phyloP scores from a whole-genome alignment of 2,329 filamentous ascomycete genomes.

The Calonectria henricotiae region DNA sequence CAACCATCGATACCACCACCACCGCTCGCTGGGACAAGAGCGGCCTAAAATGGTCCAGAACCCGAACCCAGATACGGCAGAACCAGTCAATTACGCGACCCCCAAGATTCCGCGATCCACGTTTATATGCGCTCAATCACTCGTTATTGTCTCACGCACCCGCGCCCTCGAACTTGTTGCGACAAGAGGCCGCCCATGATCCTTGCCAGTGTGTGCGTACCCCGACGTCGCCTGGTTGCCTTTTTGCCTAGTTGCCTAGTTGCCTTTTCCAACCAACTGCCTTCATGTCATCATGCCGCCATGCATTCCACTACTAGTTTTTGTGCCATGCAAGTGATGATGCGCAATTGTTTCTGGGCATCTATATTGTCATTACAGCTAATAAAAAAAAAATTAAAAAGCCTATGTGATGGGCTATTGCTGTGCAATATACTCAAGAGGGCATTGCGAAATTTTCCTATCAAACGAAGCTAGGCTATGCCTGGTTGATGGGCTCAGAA shows the following conservation, averaged over 20 bases:
- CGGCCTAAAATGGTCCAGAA: constrained; percentile 32
- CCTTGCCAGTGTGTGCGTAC: constrained; percentile 11
- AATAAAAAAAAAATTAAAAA: too few species aligned
- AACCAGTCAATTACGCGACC: constrained; percentile 4
- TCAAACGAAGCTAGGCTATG: background rate
- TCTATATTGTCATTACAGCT: background rate
- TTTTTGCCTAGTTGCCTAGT: background rate
- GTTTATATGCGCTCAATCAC: background rate
- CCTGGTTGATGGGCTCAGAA: background rate
- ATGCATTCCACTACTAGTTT: background rate
- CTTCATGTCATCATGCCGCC: background rate
- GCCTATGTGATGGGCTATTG: background rate
- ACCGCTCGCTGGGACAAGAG: constrained; percentile 7
- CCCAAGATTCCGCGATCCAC: constrained; percentile 22
- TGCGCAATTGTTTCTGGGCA: background rate
- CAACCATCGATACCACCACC: constrained; percentile 18
- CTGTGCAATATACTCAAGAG: background rate
- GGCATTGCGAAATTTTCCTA: background rate
- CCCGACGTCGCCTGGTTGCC: constrained; percentile 25
- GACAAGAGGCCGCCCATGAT: constrained; percentile 27
- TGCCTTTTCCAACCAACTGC: background rate
- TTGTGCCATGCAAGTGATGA: background rate
- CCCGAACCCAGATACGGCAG: constrained; percentile 9
- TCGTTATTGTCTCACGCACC: constrained; percentile 25
- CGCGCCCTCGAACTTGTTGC: constrained; percentile 2